Evolutionary conservation across 164 flowering plant species (phyloP), one percentile per base, ranked within the genome.

Genomic region (Protea cynaroides): DNA sequence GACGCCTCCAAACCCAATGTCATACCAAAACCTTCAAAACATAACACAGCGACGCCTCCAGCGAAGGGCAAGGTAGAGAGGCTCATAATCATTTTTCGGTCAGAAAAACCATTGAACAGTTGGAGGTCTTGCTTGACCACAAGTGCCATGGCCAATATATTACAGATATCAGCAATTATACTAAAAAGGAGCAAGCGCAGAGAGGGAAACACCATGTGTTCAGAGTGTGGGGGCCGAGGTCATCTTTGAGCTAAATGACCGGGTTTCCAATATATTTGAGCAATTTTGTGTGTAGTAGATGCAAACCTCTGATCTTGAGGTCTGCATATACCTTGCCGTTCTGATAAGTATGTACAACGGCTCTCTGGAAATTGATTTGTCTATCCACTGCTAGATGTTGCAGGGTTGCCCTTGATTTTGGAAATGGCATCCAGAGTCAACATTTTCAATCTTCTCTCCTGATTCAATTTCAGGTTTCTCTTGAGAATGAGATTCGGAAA

Each of bases 371-470:
- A n/a, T n/a, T n/a, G n/a, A n/a, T n/a, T n/a, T n/a, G n/a, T n/a
- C n/a, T n/a, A n/a, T n/a, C 50, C 24, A 61, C n/a, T 21, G 43
- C 51, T 49, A 4, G 62, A 56, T 52, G 44, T 59, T 15, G 60
- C 66, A 22, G 75, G 67, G 25, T 59, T 66, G n/a, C 71, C 82
- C 53, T 69, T 72, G 14, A 43, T 59, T 61, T 54, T 62, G 25
- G 76, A 73, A 46, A 54, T 68, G 56, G 71, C 65, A 54, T 78
- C 81, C 82, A 85, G 78, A 9, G 69, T 63, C 56, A 81, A 53
- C 82, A 74, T 72, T 40, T 65, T 68, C 25, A 76, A 19, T 69
- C 64, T 83, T 61, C 60, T 80, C 24, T 79, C 82, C 3, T 76
- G 38, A 64, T 68, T 77, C 12, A 66, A 61, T 6, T 61, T 52